A percentile compares a stretch with the other conserved stretches of the same genome.
These are phyloP conservation scores for Kokia cookei DNA, from an alignment of 441 rosid species.

Conservation along the genomic window DNA sequence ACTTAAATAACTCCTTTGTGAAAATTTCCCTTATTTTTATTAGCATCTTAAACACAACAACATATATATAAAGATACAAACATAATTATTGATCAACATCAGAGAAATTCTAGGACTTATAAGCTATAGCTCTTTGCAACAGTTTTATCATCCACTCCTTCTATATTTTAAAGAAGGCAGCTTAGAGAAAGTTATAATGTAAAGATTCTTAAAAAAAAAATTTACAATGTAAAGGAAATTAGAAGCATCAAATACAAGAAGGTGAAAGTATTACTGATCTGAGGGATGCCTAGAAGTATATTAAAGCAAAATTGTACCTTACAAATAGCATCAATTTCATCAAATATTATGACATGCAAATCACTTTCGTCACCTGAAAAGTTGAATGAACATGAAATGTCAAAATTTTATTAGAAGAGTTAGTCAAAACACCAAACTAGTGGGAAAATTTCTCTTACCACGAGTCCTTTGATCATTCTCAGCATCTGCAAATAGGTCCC, in stretches of 20 bases:
- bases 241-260: background rate
- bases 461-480: constrained; percentile 82
- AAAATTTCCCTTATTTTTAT: background rate
- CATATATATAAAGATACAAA: background rate
- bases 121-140: background rate
- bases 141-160: background rate
- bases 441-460: constrained; percentile 39
- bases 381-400: constrained; percentile 8
- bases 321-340: constrained; percentile 99
- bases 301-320: constrained; percentile 50
- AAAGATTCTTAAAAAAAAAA: too few species aligned
- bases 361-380: constrained; percentile 93
- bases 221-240: background rate
- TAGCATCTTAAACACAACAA: background rate
- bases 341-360: constrained; percentile 92
- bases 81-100: background rate
- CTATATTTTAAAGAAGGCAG: background rate
- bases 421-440: constrained; percentile 5
- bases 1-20: background rate
- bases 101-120: background rate
- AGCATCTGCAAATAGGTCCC: constrained; percentile 96
- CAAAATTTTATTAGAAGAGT: constrained; percentile 2
- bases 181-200: background rate
- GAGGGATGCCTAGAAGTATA: background rate
- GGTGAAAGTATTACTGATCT: background rate